Evolutionary conservation across 768 basidiomycete genomes (phyloP).

Genomic region (Hygrophorus pudorinus): DNA sequence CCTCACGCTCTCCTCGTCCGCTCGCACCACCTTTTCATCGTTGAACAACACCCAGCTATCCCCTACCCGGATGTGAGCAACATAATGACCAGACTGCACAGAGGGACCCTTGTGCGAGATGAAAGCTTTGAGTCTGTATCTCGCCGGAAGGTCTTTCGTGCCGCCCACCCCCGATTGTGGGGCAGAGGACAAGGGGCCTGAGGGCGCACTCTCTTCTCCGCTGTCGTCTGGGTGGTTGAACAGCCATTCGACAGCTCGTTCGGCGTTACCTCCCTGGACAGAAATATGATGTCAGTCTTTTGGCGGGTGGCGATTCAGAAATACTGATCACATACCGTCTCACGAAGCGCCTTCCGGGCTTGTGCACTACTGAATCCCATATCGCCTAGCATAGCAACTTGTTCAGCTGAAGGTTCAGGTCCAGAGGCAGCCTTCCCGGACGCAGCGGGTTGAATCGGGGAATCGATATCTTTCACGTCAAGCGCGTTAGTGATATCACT

Average conservation of each 20-base stretch:
- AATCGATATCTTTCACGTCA: conserved; percentile 65
- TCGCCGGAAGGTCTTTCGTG: conserved; percentile 53
- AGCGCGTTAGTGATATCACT: neutral
- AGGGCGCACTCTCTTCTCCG: conserved; percentile 42
- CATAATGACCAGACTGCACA: conserved; percentile 91
- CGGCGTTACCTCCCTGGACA: conserved; percentile 55
- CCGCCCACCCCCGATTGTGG: conserved; percentile 29
- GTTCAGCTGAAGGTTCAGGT: conserved; percentile 57
- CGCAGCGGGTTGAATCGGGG: conserved; percentile 40
- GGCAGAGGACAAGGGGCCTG: conserved; percentile 15
- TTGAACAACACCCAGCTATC: conserved; percentile 87
- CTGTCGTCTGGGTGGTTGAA: conserved; percentile 88
- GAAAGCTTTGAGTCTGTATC: conserved; percentile 82
- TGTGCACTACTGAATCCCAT: conserved; percentile 90
- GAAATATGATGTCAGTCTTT: neutral
- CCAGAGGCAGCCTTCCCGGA: conserved; percentile 16
- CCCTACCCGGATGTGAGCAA: conserved; percentile 60
- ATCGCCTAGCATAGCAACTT: conserved; percentile 65
- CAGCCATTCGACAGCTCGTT: conserved; percentile 92
- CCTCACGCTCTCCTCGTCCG: conserved; percentile 73
- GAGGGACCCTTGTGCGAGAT: conserved; percentile 96
- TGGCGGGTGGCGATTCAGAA: neutral
- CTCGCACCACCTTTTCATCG: conserved; percentile 92
- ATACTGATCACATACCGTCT: conserved; percentile 51
- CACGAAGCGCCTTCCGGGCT: conserved; percentile 75